Evolutionary conservation across 345 rosid species (phyloP), one percentile per base, ranked within the genome.

Genomic region (Murraya koenigii): DNA sequence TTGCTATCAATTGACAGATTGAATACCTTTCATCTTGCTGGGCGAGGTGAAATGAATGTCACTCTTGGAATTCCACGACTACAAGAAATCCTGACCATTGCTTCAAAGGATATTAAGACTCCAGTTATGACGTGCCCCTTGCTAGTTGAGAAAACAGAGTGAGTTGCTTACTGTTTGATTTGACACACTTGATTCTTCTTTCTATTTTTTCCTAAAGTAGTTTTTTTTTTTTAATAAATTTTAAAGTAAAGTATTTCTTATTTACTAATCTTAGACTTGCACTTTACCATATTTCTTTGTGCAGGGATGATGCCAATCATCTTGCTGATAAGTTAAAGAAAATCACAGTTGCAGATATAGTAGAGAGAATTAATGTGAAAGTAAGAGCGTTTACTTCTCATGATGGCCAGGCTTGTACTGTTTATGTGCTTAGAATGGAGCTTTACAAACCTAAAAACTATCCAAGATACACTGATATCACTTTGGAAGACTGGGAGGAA

Each of bases 21-120:
- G 84, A 94, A 96, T 79, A 96, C 99, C 77, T 96, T 96, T 88
- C 99, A 96, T 91, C 97, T 94, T 81, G 99, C 99, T 78, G 99
- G 99, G 56, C 87, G 99, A 79, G 99, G 99, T 84, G 99, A 94
- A 87, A 92, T 92, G 98, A 94, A 96, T 84, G 99, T 96, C 74
- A 94, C 98, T 30, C 97, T 96, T 66, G 98, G 99, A 66, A 92
- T 94, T 60, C 99, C 98, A 22, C 99, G 97, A 71, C 86, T 96
- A 60, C 98, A 96, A 82, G 99, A 96, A 87, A 96, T 96, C 78
- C 80, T 96, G 87, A 96, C 91, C 94, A 88, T 92, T 47, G 99
- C 99, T 78, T 86, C 99, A 6, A 81, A 30, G 76, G 86, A 92
- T 71, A 92, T 96, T 71, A 91, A 84, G 85, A 92, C 98, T 76